Percentiles rank a stretch among this genome's conserved stretches.
These are phyloP conservation scores for Phoma sp. DNA, from an alignment of 2,329 filamentous ascomycete genomes.

Conservation along the genomic window DNA sequence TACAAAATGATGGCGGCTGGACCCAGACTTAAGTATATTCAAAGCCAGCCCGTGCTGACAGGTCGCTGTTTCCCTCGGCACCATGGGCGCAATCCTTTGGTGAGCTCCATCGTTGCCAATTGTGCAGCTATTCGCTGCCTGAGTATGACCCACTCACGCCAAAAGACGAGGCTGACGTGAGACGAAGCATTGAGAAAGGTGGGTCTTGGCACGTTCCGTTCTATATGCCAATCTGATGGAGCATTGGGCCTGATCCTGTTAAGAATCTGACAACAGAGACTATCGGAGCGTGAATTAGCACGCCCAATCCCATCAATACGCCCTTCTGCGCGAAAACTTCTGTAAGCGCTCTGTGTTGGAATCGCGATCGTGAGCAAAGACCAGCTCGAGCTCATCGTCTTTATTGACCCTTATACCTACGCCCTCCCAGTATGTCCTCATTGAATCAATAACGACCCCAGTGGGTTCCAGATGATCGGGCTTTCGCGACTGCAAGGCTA, in stretches of 20 bases:
- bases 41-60: neutral
- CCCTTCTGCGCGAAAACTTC: neutral
- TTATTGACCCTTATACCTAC: neutral
- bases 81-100: neutral
- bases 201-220: too few relatives aligned
- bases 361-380: neutral
- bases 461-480: neutral
- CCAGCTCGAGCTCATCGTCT: neutral
- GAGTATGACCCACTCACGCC: too few relatives aligned
- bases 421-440: neutral
- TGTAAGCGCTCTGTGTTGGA: neutral
- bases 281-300: too few relatives aligned
- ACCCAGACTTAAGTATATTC: neutral
- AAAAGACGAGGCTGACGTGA: too few relatives aligned
- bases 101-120: neutral
- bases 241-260: too few relatives aligned
- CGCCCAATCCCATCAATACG: neutral
- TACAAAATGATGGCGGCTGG: neutral
- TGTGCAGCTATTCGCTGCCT: too few relatives aligned
- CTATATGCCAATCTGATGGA: too few relatives aligned
- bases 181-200: too few relatives aligned
- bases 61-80: neutral
- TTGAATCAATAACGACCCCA: neutral
- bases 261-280: too few relatives aligned
- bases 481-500: neutral